These are phyloP conservation scores for Rhodosporidiobolus odoratus DNA, from an alignment of 768 basidiomycete species.

Conservation along the genomic window DNA sequence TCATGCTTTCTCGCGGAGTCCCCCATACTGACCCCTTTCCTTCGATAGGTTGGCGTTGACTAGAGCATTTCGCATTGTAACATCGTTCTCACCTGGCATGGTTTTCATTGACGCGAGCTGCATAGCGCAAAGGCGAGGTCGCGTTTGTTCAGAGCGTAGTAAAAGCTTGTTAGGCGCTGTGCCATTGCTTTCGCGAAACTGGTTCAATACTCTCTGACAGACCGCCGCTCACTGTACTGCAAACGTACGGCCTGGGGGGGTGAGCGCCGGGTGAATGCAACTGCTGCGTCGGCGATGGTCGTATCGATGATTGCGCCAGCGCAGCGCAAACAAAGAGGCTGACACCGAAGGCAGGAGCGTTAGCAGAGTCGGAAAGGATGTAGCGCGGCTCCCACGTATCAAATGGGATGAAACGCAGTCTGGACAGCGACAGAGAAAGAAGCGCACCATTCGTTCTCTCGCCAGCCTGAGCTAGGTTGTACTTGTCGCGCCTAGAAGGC, in stretches of 20 bases:
- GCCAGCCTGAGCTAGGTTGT: constrained; percentile 29
- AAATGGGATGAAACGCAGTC: not conserved
- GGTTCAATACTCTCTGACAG: no score
- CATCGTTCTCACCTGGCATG: no score
- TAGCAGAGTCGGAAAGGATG: not conserved
- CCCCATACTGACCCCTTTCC: not conserved
- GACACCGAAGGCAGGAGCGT: constrained; percentile 20
- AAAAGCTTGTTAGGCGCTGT: no score
- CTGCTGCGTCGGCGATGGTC: constrained; percentile 30
- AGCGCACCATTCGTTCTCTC: constrained; percentile 12
- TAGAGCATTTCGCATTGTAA: not conserved
- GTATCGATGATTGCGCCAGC: constrained; percentile 22
- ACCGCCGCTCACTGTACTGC: no score
- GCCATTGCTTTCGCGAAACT: no score
- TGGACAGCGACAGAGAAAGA: not conserved
- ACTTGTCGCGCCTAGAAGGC: constrained; percentile 7
- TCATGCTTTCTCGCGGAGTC: not conserved
- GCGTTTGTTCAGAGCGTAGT: no score
- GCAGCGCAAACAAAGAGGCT: constrained; percentile 20
- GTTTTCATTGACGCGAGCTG: no score
- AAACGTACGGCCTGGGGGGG: no score
- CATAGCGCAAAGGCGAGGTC: no score
- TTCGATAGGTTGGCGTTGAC: constrained; percentile 21
- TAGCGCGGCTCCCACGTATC: not conserved
- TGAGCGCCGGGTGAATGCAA: no score